A percentile compares a stretch with the other conserved stretches of the same genome.
Evolutionary conservation across 1,284 basidiomycete genomes (phyloP).

Genomic region (Inonotus obliquus): DNA sequence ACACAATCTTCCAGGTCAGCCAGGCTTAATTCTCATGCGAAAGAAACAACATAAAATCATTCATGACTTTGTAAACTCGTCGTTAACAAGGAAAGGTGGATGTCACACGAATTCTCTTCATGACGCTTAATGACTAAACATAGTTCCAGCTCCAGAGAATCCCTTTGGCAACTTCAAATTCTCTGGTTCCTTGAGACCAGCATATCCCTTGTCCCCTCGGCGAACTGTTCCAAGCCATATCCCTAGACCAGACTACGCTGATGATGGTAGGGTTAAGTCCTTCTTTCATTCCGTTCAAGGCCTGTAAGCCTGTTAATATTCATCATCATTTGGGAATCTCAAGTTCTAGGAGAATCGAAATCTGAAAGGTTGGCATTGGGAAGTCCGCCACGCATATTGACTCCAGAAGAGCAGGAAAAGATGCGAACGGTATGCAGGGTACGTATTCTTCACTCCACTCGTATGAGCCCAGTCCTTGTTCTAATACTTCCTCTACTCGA

Average conservation of each 20-base stretch:
- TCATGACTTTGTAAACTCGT: slow-evolving; percentile 57
- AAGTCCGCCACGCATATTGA: slow-evolving; percentile 63
- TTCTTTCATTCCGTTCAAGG: slow-evolving; percentile 25
- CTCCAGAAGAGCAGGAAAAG: slow-evolving; percentile 65
- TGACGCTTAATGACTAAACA: background rate
- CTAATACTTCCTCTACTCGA: slow-evolving; percentile 20
- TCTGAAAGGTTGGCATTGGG: slow-evolving; percentile 55
- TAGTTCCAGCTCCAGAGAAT: slow-evolving; percentile 44
- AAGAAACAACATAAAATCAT: slow-evolving; percentile 78
- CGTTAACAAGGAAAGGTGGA: slow-evolving; percentile 21
- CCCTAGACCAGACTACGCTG: slow-evolving; percentile 74
- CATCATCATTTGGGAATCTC: too few species aligned
- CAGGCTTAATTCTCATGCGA: background rate
- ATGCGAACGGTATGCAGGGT: slow-evolving; percentile 78
- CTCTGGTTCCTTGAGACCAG: slow-evolving; percentile 68
- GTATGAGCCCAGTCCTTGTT: background rate
- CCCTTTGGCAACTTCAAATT: slow-evolving; percentile 66
- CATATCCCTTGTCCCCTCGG: slow-evolving; percentile 70
- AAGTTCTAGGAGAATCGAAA: slow-evolving; percentile 50
- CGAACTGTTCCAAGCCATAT: slow-evolving; percentile 73
- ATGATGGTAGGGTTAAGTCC: slow-evolving; percentile 49
- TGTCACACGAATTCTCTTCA: background rate
- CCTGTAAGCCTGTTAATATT: slow-evolving; percentile 25
- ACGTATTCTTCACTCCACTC: slow-evolving; percentile 28
- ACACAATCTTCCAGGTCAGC: background rate